A percentile compares a stretch with the other conserved stretches of the same genome.
phyloP scores from a whole-genome alignment of 139 green algal species.

The Picochlorum costavermella region DNA sequence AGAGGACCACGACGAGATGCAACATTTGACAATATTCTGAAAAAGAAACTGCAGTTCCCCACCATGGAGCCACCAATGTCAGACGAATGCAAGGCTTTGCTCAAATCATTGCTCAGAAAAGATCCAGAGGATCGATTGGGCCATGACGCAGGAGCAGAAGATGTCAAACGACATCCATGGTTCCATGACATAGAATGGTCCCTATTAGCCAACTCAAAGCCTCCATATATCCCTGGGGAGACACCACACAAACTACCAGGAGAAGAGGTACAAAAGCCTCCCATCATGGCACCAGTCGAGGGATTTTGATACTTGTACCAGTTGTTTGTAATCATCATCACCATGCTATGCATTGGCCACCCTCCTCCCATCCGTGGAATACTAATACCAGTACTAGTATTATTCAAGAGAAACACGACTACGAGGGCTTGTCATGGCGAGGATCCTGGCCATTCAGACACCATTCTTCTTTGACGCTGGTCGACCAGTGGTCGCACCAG shows the following conservation, averaged over 20 bases:
- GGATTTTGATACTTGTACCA: not conserved
- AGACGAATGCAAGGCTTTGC: constrained; percentile 52
- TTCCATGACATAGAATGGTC: constrained; percentile 82
- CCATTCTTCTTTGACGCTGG: too few species aligned
- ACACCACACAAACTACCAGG: not conserved
- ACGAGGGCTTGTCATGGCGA: too few species aligned
- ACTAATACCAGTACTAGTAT: too few species aligned
- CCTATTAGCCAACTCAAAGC: constrained; percentile 55
- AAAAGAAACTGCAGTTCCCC: constrained; percentile 74
- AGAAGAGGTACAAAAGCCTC: not conserved
- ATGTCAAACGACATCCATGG: constrained; percentile 89
- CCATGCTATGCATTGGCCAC: too few species aligned
- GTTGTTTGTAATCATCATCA: too few species aligned
- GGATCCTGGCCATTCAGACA: too few species aligned
- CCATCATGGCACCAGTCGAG: not conserved
- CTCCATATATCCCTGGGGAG: constrained; percentile 23
- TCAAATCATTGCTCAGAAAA: constrained; percentile 71
- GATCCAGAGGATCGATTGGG: constrained; percentile 53
- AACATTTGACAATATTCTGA: constrained; percentile 94
- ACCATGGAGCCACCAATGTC: constrained; percentile 36
- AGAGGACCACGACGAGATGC: constrained; percentile 54
- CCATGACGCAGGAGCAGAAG: constrained; percentile 68
- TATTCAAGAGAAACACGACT: too few species aligned
- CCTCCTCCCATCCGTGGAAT: too few species aligned
- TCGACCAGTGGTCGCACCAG: too few species aligned